Percentiles rank a stretch among this genome's conserved stretches.
Evolutionary conservation across 768 basidiomycete species (phyloP).

Genomic region (button mushroom (Agaricus bisporus)): DNA sequence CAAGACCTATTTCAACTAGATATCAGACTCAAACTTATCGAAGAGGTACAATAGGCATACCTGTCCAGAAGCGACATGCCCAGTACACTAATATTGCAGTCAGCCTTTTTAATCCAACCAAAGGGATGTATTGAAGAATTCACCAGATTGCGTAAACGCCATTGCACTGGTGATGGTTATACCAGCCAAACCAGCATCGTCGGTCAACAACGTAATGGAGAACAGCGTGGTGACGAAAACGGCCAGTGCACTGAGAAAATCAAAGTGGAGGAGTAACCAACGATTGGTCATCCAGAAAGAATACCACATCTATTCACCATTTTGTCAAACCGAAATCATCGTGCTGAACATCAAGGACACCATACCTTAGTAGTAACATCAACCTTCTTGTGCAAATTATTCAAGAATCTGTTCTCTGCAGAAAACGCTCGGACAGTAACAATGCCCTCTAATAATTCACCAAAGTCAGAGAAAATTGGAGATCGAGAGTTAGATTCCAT

Average conservation of each 20-base stretch:
- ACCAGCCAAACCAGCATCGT: constrained; percentile 58
- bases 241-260: constrained; percentile 65
- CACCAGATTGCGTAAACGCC: constrained; percentile 41
- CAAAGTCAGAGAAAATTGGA: constrained; percentile 80
- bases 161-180: constrained; percentile 70
- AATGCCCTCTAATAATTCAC: constrained; percentile 80
- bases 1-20: constrained; percentile 46
- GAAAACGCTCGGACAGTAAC: constrained; percentile 93
- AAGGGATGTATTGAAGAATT: not conserved
- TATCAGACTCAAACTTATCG: not conserved
- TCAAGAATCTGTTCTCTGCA: constrained; percentile 71
- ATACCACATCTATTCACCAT: constrained; percentile 65
- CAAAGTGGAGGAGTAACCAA: constrained; percentile 82
- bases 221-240: constrained; percentile 76
- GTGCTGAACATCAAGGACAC: not conserved
- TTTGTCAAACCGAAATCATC: not conserved
- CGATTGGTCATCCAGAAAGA: constrained; percentile 87
- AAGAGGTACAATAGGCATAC: constrained; percentile 12
- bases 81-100: constrained; percentile 32
- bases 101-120: not conserved
- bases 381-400: constrained; percentile 66
- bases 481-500: constrained; percentile 89
- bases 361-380: constrained; percentile 71
- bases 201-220: constrained; percentile 52
- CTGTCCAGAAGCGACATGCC: constrained; percentile 48